These are phyloP conservation scores for Gonapodya sp. DNA, from an alignment of 192 early-diverging fungal genomes.

Conservation along the genomic window DNA sequence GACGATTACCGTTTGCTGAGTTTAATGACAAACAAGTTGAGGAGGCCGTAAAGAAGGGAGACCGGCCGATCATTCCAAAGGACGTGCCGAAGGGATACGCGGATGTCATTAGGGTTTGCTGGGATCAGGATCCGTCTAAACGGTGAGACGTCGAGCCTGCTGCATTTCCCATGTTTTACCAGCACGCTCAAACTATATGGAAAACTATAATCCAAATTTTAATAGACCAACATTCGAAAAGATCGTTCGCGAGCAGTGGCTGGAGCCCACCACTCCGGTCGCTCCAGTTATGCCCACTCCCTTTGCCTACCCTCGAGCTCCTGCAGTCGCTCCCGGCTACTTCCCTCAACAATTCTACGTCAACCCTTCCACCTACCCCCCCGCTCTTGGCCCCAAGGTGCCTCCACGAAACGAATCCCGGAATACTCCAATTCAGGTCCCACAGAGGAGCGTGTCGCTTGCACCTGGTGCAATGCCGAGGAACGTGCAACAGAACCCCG, in stretches of 20 bases:
- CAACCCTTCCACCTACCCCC: not conserved
- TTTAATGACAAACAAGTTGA: not conserved
- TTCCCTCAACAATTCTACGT: not conserved
- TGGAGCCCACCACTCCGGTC: not conserved
- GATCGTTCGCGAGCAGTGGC: not conserved
- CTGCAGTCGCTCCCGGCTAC: not conserved
- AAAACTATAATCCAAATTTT: not conserved
- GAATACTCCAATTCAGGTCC: not conserved
- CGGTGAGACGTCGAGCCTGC: too few species aligned
- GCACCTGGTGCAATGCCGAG: not conserved
- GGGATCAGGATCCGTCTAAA: conserved; percentile 7
- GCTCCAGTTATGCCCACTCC: not conserved
- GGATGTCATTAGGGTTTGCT: not conserved
- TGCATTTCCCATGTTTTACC: too few species aligned
- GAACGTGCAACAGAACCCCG: not conserved
- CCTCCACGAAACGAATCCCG: not conserved
- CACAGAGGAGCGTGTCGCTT: not conserved
- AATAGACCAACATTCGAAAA: not conserved
- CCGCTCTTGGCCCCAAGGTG: not conserved
- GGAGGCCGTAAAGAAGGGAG: not conserved
- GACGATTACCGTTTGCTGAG: not conserved
- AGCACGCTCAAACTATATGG: too few species aligned
- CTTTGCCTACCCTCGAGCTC: not conserved
- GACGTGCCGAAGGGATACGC: not conserved
- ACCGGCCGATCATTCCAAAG: not conserved